Conservation (phyloP, 768 basidiomycete species). For the Gelatoporia subvermispora region DNA sequence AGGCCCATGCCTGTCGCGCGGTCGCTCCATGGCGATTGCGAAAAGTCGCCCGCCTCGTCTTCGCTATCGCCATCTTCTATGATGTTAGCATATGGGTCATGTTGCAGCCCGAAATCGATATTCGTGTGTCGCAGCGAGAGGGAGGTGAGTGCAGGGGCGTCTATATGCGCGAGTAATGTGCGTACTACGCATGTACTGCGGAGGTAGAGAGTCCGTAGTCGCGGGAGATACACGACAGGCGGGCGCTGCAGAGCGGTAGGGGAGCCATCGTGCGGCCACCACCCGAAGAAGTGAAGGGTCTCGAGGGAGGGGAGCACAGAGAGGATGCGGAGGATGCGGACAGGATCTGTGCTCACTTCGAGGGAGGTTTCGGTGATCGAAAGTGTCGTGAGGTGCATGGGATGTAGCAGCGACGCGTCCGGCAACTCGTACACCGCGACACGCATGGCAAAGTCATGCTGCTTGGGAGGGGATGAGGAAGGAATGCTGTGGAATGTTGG, state of each 20-base stretch:
- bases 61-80: slow-evolving; percentile 65
- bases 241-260: slow-evolving; percentile 20
- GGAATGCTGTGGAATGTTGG: neutral
- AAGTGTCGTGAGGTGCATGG: slow-evolving; percentile 53
- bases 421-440: slow-evolving; percentile 50
- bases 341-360: slow-evolving; percentile 37
- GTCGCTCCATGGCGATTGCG: slow-evolving; percentile 74
- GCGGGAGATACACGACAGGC: slow-evolving; percentile 49
- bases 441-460: slow-evolving; percentile 34
- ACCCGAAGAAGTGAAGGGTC: slow-evolving; percentile 52
- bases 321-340: slow-evolving; percentile 56
- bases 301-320: slow-evolving; percentile 57
- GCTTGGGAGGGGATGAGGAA: slow-evolving; percentile 2
- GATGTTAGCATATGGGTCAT: slow-evolving; percentile 16
- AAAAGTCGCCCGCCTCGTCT: slow-evolving; percentile 69
- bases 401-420: slow-evolving; percentile 33
- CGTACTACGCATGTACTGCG: slow-evolving; percentile 60
- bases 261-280: slow-evolving; percentile 38
- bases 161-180: slow-evolving; percentile 57
- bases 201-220: slow-evolving; percentile 52
- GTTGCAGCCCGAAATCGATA: slow-evolving; percentile 42
- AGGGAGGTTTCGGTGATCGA: slow-evolving; percentile 47
- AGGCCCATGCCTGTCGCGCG: slow-evolving; percentile 79
- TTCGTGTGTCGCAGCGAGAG: slow-evolving; percentile 67
- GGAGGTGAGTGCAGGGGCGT: slow-evolving; percentile 53